Evolutionary conservation across 257 asterid species (phyloP).

Genomic region (Ilex asprella): DNA sequence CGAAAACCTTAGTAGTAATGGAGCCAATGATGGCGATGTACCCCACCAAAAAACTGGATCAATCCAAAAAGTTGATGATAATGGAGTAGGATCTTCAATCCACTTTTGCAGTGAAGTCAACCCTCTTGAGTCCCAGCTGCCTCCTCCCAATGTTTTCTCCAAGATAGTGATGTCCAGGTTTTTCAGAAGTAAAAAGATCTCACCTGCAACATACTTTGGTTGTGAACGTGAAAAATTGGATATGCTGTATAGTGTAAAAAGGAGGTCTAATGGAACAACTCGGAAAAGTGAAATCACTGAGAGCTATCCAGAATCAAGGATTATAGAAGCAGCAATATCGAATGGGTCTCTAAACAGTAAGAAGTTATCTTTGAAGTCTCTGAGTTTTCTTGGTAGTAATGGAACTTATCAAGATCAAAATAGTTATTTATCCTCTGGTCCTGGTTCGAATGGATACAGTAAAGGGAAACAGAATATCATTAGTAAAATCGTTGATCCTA

Average conservation of each 20-base stretch:
- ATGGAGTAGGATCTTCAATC: constrained; percentile 22
- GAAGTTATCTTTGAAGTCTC: constrained; percentile 25
- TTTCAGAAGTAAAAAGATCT: constrained; percentile 47
- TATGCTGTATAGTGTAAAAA: constrained; percentile 32
- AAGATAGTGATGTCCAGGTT: constrained; percentile 71
- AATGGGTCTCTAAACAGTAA: constrained; percentile 31
- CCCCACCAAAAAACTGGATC: constrained; percentile 19
- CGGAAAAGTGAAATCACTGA: constrained; percentile 24
- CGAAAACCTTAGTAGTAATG: constrained; percentile 24
- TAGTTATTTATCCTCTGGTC: constrained; percentile 16
- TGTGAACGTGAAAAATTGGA: constrained; percentile 49
- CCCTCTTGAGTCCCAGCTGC: constrained; percentile 76
- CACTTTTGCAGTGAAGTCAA: constrained; percentile 37
- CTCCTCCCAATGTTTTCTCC: constrained; percentile 75
- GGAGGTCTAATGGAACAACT: constrained; percentile 27
- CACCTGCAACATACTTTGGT: constrained; percentile 64
- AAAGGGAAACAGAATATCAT: constrained; percentile 20
- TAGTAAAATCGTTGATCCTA: constrained; percentile 28
- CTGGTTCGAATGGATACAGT: constrained; percentile 26
- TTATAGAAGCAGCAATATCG: constrained; percentile 27
- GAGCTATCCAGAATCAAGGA: constrained; percentile 21
- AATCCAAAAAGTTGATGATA: constrained; percentile 12
- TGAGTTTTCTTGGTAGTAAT: constrained; percentile 14
- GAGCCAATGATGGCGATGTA: constrained; percentile 14
- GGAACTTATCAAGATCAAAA: constrained; percentile 31